These are phyloP conservation scores for Porogramme epimiltina DNA, from an alignment of 1,284 basidiomycete genomes.

Conservation along the genomic window DNA sequence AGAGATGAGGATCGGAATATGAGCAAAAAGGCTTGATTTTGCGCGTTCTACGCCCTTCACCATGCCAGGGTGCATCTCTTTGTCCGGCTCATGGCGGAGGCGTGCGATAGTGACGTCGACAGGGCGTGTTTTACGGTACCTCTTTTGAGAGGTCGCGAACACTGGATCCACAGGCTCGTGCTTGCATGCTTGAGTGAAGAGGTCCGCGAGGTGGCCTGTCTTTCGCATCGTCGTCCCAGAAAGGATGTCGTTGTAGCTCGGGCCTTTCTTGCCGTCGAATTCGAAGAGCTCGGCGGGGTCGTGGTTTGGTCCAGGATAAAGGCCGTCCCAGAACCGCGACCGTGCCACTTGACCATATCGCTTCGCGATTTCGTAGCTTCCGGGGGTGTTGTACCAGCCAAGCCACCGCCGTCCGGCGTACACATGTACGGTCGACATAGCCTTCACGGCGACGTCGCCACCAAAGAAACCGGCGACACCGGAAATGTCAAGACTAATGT, in stretches of 20 bases:
- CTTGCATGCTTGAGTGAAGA: slow-evolving; percentile 12
- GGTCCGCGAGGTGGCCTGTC: slow-evolving; percentile 18
- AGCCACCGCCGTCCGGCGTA: slow-evolving; percentile 20
- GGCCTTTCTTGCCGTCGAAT: slow-evolving; percentile 15
- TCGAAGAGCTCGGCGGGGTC: slow-evolving; percentile 21
- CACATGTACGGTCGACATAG: slow-evolving; percentile 21
- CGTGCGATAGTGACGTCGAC: slow-evolving; percentile 3
- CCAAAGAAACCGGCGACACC: slow-evolving; percentile 23
- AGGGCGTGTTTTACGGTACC: neutral
- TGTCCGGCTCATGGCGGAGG: neutral
- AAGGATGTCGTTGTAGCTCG: slow-evolving; percentile 13
- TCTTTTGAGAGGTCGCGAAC: neutral
- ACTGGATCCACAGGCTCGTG: neutral
- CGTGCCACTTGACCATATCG: slow-evolving; percentile 18
- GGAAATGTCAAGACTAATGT: slow-evolving; percentile 15
- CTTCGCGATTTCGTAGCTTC: slow-evolving; percentile 23
- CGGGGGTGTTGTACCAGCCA: slow-evolving; percentile 23
- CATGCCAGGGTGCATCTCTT: slow-evolving; percentile 12
- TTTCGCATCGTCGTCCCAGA: slow-evolving; percentile 17
- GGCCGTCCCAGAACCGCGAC: slow-evolving; percentile 22
- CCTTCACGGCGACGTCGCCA: slow-evolving; percentile 19
- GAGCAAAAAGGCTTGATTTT: slow-evolving; percentile 2
- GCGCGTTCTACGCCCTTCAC: slow-evolving; percentile 6
- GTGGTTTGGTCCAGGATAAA: slow-evolving; percentile 20
- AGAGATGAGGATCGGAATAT: slow-evolving; percentile 3